These are phyloP conservation scores for Fusarium metavorans DNA, from an alignment of 2,329 filamentous ascomycete genomes.

Conservation along the genomic window DNA sequence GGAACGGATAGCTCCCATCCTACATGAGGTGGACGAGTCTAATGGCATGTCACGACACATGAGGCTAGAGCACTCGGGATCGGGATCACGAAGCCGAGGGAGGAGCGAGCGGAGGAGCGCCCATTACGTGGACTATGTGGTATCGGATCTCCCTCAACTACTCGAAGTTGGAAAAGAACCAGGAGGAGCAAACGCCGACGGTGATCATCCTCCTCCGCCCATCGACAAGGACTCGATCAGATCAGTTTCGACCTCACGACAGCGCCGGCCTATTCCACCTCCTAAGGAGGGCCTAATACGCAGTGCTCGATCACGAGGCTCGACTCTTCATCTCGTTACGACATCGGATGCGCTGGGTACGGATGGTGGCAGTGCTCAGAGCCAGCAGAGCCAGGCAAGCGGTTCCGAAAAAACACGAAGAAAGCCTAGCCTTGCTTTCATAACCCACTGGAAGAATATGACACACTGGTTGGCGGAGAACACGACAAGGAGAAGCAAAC, in stretches of 20 bases:
- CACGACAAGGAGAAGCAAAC: slow-evolving; percentile 63
- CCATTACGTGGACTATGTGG: slow-evolving; percentile 70
- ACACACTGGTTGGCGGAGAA: slow-evolving; percentile 73
- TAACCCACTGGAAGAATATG: slow-evolving; percentile 73
- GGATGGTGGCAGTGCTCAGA: slow-evolving; percentile 37
- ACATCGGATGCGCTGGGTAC: slow-evolving; percentile 64
- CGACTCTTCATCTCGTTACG: slow-evolving; percentile 87
- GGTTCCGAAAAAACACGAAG: slow-evolving; percentile 63
- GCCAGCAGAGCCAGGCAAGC: slow-evolving; percentile 46
- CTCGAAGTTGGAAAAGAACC: slow-evolving; percentile 68
- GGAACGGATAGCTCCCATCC: slow-evolving; percentile 80
- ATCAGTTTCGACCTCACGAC: slow-evolving; percentile 81
- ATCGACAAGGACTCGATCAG: slow-evolving; percentile 83
- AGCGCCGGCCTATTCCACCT: slow-evolving; percentile 81
- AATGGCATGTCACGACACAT: slow-evolving; percentile 64
- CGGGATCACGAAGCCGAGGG: slow-evolving; percentile 77
- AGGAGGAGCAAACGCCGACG: slow-evolving; percentile 57
- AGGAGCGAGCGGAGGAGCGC: slow-evolving; percentile 81
- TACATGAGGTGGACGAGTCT: slow-evolving; percentile 85
- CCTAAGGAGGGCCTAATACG: slow-evolving; percentile 83
- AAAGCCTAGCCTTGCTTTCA: slow-evolving; percentile 69
- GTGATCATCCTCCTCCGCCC: slow-evolving; percentile 73
- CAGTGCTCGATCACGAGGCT: slow-evolving; percentile 80
- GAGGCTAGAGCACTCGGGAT: slow-evolving; percentile 57
- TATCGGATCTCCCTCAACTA: slow-evolving; percentile 82